Evolutionary conservation across 768 basidiomycete genomes (phyloP).

Genomic region (Tulasnella sp.): DNA sequence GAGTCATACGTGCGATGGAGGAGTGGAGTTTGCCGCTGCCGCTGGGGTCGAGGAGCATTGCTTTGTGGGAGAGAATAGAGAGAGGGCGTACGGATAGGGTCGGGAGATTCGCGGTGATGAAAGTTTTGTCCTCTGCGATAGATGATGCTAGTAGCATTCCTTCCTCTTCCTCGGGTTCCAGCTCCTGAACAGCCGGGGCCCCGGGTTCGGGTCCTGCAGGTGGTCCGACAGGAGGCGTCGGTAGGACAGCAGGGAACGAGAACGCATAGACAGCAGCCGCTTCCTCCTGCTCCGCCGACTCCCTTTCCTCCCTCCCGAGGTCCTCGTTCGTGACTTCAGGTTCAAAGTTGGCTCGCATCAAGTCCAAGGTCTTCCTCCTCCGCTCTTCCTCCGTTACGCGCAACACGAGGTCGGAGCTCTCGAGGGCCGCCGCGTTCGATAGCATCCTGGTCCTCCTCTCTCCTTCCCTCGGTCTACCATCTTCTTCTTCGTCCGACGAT

Average conservation of each 20-base stretch:
- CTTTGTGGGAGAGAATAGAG: neutral
- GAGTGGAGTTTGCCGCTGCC: neutral
- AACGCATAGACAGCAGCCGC: neutral
- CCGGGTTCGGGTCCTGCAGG: neutral
- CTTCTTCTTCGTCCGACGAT: neutral
- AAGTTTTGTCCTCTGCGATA: neutral
- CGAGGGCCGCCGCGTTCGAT: neutral
- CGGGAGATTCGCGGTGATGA: neutral
- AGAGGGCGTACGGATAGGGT: neutral
- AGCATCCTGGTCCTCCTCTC: neutral
- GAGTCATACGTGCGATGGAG: neutral
- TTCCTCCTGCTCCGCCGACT: constrained; percentile 3
- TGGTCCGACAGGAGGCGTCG: neutral
- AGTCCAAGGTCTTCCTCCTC: neutral
- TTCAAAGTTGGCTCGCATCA: neutral
- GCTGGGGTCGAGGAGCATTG: neutral
- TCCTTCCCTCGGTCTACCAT: neutral
- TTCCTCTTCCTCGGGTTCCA: neutral
- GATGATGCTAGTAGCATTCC: neutral
- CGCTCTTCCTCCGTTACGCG: neutral
- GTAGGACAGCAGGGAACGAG: neutral
- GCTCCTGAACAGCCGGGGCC: neutral
- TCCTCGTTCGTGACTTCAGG: neutral
- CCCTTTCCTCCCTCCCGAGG: neutral
- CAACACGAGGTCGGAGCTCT: neutral